Evolutionary conservation across 257 asterid genomes (phyloP).

Genomic region (Gynochthodes officinalis): DNA sequence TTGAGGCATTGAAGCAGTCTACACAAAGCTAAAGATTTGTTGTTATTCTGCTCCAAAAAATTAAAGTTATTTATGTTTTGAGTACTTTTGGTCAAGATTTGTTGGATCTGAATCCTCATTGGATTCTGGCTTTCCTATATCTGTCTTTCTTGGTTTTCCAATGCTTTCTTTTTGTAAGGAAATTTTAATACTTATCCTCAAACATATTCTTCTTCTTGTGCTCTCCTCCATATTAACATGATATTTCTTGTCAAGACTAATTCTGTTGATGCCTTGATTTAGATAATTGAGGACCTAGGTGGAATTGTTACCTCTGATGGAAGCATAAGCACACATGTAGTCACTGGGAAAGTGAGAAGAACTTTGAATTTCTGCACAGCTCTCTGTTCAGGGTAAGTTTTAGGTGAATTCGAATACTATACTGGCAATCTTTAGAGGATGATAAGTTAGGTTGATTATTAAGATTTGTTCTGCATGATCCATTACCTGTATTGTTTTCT

Average conservation of each 20-base stretch:
- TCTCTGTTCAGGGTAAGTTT: slow-evolving; percentile 91
- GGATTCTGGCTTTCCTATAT: neutral
- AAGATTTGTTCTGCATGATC: neutral
- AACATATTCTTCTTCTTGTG: neutral
- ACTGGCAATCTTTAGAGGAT: neutral
- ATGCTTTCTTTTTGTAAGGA: neutral
- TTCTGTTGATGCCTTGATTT: slow-evolving; percentile 21
- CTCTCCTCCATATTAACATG: slow-evolving; percentile 5
- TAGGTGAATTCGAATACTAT: neutral
- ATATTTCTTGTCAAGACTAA: slow-evolving; percentile 9
- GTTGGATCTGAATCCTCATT: neutral
- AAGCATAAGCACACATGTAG: slow-evolving; percentile 65
- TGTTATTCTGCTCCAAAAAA: neutral
- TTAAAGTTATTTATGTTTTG: neutral
- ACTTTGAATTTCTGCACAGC: slow-evolving; percentile 84
- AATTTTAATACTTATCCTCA: neutral
- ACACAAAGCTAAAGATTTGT: neutral
- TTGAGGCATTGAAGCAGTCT: too few species aligned
- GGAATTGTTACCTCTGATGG: slow-evolving; percentile 86
- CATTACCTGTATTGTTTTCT: neutral
- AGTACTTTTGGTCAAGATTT: neutral
- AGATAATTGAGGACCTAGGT: slow-evolving; percentile 80
- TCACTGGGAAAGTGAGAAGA: slow-evolving; percentile 77
- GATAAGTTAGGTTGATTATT: neutral
- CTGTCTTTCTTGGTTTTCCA: neutral